Conservation (phyloP, 2,329 filamentous ascomycete genomes). For the Fusarium pininemorale region DNA sequence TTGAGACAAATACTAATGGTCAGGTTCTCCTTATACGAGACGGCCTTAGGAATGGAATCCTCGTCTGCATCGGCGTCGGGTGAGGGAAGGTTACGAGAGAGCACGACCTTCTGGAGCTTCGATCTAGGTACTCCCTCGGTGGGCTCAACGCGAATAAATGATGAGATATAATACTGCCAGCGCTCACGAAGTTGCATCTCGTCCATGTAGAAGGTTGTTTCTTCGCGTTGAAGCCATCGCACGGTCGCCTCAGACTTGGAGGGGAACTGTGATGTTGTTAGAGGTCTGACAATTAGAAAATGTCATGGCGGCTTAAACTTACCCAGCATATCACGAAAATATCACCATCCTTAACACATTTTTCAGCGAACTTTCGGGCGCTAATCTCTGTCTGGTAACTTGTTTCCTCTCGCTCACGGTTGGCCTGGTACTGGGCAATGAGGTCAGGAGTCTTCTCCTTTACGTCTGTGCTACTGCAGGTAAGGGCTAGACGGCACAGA, state of each 20-base stretch:
- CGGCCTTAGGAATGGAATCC: slow-evolving; percentile 66
- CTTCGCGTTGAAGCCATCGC: slow-evolving; percentile 74
- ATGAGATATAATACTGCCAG: slow-evolving; percentile 97
- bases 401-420: slow-evolving; percentile 83
- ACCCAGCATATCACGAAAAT: slow-evolving; percentile 92
- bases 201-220: slow-evolving; percentile 85
- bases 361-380: slow-evolving; percentile 90
- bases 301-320: slow-evolving; percentile 55
- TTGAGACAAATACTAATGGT: slow-evolving; percentile 79
- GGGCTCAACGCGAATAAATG: slow-evolving; percentile 86
- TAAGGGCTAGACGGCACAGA: slow-evolving; percentile 80
- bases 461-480: slow-evolving; percentile 84
- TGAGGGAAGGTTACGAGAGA: slow-evolving; percentile 75
- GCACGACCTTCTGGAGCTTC: slow-evolving; percentile 72
- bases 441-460: slow-evolving; percentile 96
- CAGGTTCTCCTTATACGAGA: slow-evolving; percentile 73
- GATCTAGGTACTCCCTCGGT: slow-evolving; percentile 79
- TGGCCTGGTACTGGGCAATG: slow-evolving; percentile 84
- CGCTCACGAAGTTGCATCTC: slow-evolving; percentile 83
- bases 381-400: slow-evolving; percentile 91
- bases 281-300: slow-evolving; percentile 19
- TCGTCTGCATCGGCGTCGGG: slow-evolving; percentile 71
- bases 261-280: slow-evolving; percentile 67
- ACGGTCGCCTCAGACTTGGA: slow-evolving; percentile 73
- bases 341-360: slow-evolving; percentile 90